Base-by-base conservation (phyloP, 176 grass and related monocot genomes). In the Chrysopogon serrulatus region DNA sequence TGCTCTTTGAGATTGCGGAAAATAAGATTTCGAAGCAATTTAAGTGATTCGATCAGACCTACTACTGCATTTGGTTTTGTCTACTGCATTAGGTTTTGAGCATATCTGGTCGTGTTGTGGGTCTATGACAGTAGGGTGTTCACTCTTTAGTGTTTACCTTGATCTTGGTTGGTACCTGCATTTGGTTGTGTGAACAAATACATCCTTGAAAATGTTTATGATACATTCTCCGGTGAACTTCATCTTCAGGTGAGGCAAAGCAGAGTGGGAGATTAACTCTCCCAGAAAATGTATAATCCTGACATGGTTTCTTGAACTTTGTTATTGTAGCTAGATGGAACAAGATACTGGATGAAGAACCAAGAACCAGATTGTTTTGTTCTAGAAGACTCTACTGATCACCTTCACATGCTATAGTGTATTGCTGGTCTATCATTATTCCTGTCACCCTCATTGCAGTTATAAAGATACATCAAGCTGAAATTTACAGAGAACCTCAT, bases 321-420 rank as follows among this genome's bases (percentile, higher is more conserved):
- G 68, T 86, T 88, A 70, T 85, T 95, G 93, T 95, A 89, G 93
- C 90, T 90, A 92, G 72, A 86, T 80, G 78, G 85, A 90, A 92
- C 88, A 88, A 79, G 76, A 88, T 78, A 90, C 33, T 84, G 88
- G 88, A 85, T 68, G 87, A 93, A 85, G 84, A 86, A 84, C 86
- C 86, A 67, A 87, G 76, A 72, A 94, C 49, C 74, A 82, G 79
- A 81, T 88, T 89, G 76, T 92, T 90, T 88, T 94, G 84, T 94
- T 94, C 89, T 94, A 85, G 76, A 87, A 81, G 90, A 86, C 56
- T 59, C 71, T 68, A 87, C 78, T 88, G 76, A 84, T 54, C 79
- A 78, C 73, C 87, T 73, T 85, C 88, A 91, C 80, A 73, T 77
- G 65, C 84, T 88, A 68, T 88, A 49, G 73, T 88, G 85, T 87